Percentiles rank a stretch among this genome's conserved stretches.
Evolutionary conservation across 441 rosid genomes (phyloP).

Genomic region (Eutrema salsugineum): DNA sequence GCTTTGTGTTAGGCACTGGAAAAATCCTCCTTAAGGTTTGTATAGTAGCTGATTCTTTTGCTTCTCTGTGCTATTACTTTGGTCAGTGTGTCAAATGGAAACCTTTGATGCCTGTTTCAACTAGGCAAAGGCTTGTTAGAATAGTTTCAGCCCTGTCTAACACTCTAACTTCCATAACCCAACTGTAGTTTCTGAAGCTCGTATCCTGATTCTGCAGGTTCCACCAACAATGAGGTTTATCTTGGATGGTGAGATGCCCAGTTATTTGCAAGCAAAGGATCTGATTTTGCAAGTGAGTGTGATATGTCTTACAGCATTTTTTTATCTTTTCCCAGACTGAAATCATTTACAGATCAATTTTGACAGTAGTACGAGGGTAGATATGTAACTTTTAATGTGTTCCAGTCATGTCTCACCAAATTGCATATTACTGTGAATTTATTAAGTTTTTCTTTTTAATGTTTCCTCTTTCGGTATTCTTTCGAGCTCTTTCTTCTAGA

Average conservation of each 20-base stretch:
- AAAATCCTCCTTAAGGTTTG: constrained; percentile 90
- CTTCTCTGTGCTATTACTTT: not conserved
- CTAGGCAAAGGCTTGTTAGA: not conserved
- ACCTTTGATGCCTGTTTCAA: not conserved
- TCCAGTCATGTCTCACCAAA: constrained; percentile 2
- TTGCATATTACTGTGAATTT: not conserved
- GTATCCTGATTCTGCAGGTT: constrained; percentile 46
- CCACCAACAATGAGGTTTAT: constrained; percentile 94
- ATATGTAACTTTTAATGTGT: not conserved
- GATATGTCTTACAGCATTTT: not conserved
- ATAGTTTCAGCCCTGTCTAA: not conserved
- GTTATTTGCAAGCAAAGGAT: constrained; percentile 88
- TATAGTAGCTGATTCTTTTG: not conserved
- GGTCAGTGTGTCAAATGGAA: not conserved
- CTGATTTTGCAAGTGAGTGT: constrained; percentile 88
- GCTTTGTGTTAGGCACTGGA: constrained; percentile 90
- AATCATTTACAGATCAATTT: not conserved
- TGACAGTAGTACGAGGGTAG: not conserved
- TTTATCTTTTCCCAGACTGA: not conserved
- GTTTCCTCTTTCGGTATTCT: not conserved
- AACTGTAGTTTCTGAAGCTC: not conserved
- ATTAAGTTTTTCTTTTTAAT: not conserved
- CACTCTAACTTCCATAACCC: not conserved
- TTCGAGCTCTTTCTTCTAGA: constrained; percentile 2
- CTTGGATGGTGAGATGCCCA: constrained; percentile 97